Conservation (phyloP, 2,329 filamentous ascomycete species). For the Byssothecium circinans region DNA sequence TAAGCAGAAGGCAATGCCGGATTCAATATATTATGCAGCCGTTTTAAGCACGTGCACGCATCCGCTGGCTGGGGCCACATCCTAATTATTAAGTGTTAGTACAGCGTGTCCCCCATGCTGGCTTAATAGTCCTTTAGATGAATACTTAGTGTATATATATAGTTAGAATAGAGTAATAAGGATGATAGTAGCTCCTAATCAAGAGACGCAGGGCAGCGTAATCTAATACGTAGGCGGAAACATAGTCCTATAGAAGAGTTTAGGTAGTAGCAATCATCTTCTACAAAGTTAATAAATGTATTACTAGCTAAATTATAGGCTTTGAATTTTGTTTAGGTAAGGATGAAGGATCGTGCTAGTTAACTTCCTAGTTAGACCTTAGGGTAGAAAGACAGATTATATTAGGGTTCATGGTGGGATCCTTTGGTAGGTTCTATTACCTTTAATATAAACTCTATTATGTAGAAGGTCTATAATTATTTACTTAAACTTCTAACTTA, state of each 20-base stretch:
- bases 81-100: conserved; percentile 30
- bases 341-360: conserved; percentile 49
- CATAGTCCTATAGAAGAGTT: conserved; percentile 33
- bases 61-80: conserved; percentile 40
- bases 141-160: conserved; percentile 7
- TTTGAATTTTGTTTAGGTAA: conserved; percentile 58
- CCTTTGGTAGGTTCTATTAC: conserved; percentile 4
- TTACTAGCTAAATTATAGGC: conserved; percentile 57
- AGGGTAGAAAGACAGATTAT: conserved; percentile 53
- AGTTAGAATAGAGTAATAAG: not conserved
- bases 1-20: conserved; percentile 20
- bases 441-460: conserved; percentile 51
- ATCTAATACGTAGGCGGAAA: conserved; percentile 55
- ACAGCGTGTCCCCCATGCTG: conserved; percentile 20
- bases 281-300: conserved; percentile 63
- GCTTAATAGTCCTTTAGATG: not conserved
- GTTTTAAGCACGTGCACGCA: conserved; percentile 28
- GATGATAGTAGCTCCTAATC: conserved; percentile 8
- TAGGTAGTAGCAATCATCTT: conserved; percentile 49
- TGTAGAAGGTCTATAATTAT: conserved; percentile 68
- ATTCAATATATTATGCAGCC: conserved; percentile 39
- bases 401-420: conserved; percentile 37
- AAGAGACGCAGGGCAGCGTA: conserved; percentile 43
- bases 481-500: conserved; percentile 60
- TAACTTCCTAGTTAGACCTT: conserved; percentile 50